These are phyloP conservation scores for Cladosporium sp. DNA, from an alignment of 2,329 filamentous ascomycete genomes.

Conservation along the genomic window DNA sequence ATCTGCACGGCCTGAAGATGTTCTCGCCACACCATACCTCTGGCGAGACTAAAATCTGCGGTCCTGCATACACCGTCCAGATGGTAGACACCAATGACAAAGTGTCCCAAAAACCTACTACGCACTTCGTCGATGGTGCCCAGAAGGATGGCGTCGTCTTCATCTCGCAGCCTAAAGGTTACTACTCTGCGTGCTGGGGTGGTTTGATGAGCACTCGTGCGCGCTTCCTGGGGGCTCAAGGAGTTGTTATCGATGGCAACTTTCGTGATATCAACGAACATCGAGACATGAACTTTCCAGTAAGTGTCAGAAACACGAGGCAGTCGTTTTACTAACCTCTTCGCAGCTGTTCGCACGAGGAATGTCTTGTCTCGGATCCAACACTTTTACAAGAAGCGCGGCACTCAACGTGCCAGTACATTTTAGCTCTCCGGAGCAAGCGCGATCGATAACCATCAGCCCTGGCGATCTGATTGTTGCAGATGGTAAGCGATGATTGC, in stretches of 20 bases:
- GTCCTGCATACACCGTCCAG: constrained; percentile 46
- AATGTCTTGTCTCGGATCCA: constrained; percentile 30
- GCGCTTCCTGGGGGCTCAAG: constrained; percentile 30
- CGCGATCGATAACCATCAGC: constrained; percentile 22
- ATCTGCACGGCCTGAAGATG: constrained; percentile 50
- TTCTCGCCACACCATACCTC: constrained; percentile 49
- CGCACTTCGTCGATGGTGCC: constrained; percentile 34
- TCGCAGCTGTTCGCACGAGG: constrained; percentile 30
- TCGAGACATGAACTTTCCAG: constrained; percentile 44
- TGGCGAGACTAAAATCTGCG: constrained; percentile 49
- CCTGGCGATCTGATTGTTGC: constrained; percentile 34
- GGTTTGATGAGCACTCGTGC: constrained; percentile 36
- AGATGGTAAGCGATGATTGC: too few relatives aligned
- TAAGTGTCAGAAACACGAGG: constrained; percentile 16
- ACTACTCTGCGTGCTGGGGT: constrained; percentile 34
- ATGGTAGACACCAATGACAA: constrained; percentile 32
- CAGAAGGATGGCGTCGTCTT: constrained; percentile 32
- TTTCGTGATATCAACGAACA: constrained; percentile 40
- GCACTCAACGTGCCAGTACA: constrained; percentile 32
- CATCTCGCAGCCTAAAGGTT: constrained; percentile 32
- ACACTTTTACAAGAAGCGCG: constrained; percentile 31
- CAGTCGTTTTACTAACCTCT: background rate
- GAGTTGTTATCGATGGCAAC: constrained; percentile 36
- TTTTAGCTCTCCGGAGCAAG: constrained; percentile 21
- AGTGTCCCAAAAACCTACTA: constrained; percentile 24